Evolutionary conservation across 768 basidiomycete genomes (phyloP).

Genomic region (Suillus fuscotomentosus): DNA sequence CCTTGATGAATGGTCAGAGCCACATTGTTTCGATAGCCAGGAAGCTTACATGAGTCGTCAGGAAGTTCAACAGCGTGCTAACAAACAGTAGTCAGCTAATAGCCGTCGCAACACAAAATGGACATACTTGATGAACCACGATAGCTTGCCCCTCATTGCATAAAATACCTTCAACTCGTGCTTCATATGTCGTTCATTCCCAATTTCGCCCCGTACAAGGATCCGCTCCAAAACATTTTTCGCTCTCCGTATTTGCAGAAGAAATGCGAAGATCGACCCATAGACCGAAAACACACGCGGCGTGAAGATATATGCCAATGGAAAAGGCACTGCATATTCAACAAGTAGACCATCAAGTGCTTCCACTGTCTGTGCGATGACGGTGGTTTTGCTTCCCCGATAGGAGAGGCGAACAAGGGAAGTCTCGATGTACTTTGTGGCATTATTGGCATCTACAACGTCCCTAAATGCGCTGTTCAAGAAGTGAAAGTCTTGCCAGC

Average conservation of each 20-base stretch:
- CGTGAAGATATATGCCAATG: slow-evolving; percentile 75
- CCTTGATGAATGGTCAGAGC: slow-evolving; percentile 38
- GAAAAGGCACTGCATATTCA: slow-evolving; percentile 84
- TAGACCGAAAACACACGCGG: slow-evolving; percentile 56
- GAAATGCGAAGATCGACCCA: slow-evolving; percentile 64
- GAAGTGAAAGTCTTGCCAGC: slow-evolving; percentile 83
- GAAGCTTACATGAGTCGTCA: slow-evolving; percentile 65
- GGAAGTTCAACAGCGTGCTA: slow-evolving; percentile 66
- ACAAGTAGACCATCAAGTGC: slow-evolving; percentile 64
- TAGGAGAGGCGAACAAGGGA: slow-evolving; percentile 74
- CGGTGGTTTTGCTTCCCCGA: slow-evolving; percentile 46
- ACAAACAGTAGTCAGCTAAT: slow-evolving; percentile 9
- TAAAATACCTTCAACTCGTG: slow-evolving; percentile 69
- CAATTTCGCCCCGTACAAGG: slow-evolving; percentile 53
- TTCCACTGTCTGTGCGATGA: slow-evolving; percentile 54
- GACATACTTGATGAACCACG: slow-evolving; percentile 86
- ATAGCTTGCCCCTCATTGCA: slow-evolving; percentile 70
- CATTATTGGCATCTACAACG: slow-evolving; percentile 49
- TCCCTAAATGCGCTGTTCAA: slow-evolving; percentile 76
- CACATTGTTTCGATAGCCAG: no score
- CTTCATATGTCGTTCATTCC: slow-evolving; percentile 30
- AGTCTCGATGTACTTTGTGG: slow-evolving; percentile 56
- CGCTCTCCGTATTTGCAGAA: slow-evolving; percentile 72
- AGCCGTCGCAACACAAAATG: not conserved
- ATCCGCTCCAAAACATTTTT: slow-evolving; percentile 72